These are phyloP conservation scores for Vitis labrusca DNA, from an alignment of 164 flowering plant genomes.

Conservation along the genomic window DNA sequence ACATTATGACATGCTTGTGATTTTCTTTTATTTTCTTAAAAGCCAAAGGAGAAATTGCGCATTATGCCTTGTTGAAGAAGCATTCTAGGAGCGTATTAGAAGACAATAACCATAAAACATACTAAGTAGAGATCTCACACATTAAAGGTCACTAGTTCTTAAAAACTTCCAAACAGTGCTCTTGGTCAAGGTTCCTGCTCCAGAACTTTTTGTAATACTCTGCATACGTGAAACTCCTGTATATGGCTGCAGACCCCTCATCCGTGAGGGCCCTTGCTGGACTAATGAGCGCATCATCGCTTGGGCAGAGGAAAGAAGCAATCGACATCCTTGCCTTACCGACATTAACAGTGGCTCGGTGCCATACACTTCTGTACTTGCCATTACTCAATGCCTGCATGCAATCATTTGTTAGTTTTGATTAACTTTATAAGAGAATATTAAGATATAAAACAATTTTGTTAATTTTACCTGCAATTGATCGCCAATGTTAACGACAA, in stretches of 20 bases:
- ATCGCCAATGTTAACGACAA: slow-evolving; percentile 24
- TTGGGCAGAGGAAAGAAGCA: slow-evolving; percentile 21
- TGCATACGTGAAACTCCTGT: slow-evolving; percentile 60
- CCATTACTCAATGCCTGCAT: slow-evolving; percentile 23
- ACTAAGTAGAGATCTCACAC: too few species aligned
- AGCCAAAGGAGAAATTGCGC: too few species aligned
- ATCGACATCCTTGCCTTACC: slow-evolving; percentile 9
- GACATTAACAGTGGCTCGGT: slow-evolving; percentile 20
- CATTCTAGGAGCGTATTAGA: too few species aligned
- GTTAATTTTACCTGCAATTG: slow-evolving; percentile 19
- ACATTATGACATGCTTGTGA: too few species aligned
- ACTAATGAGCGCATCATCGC: slow-evolving; percentile 7
- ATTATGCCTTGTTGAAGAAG: too few species aligned
- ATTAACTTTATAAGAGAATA: neutral
- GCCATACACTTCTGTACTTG: slow-evolving; percentile 26
- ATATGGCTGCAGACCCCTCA: slow-evolving; percentile 34
- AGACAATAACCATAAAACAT: too few species aligned
- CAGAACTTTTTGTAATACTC: slow-evolving; percentile 85
- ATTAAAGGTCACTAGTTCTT: slow-evolving; percentile 23
- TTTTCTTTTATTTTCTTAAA: too few species aligned
- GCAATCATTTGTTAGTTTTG: neutral
- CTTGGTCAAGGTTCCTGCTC: slow-evolving; percentile 71
- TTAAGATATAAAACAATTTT: neutral
- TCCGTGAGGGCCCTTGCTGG: slow-evolving; percentile 1
- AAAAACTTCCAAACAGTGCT: slow-evolving; percentile 78